Base-by-base conservation (phyloP, 1,139 yeast genomes). In the Suhomyces kunorum region DNA sequence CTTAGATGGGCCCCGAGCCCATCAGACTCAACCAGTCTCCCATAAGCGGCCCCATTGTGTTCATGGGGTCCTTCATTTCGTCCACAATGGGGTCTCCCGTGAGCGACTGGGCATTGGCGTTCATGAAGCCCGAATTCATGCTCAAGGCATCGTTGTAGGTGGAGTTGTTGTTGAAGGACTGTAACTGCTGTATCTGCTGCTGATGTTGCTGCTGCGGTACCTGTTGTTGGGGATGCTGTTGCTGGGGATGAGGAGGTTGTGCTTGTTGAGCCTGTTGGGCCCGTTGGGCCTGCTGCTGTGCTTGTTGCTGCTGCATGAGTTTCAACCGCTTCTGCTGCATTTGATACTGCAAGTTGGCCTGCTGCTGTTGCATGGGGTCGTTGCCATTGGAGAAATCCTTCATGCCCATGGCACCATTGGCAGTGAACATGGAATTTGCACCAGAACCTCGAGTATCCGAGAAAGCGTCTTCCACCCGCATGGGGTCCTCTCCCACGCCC, bases 1-100 rank as follows among this genome's bases (percentile, higher is more conserved):
- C 11, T 20, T 25, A 32, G 4, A 32, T 22, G 9, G 35, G 35
- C 6, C 35, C 71, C 2, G 68, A 55, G 1, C 70, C 72, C 62
- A 66, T 61, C 48, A 61, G 60, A 38, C 64, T 61, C 38, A 66
- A 56, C 72, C 72, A 66, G 46, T 66, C 71, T 22, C 49, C 54
- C 24, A 47, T 41, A 13, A 48, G 40, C 3, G 42, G 40, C 3
- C 51, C 47, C 9, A 38, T 30, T 20, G 41, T 43, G 28, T 37
- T 28, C 18, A 28, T 13, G 9, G 37, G 29, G 17, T 40, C 39
- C 23, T 40, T 40, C 8, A 32, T n/a, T 9, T 39, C 39, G 23
- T 39, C 43, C 13, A 16, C 28, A 11, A 35, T 19, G 20, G 23
- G 7, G 18, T 28, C 36, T 3, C 17, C 25, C 9, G 12, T 14